These are phyloP conservation scores for Chaetomium olivaceum DNA, from an alignment of 2,329 filamentous ascomycete species.

Conservation along the genomic window DNA sequence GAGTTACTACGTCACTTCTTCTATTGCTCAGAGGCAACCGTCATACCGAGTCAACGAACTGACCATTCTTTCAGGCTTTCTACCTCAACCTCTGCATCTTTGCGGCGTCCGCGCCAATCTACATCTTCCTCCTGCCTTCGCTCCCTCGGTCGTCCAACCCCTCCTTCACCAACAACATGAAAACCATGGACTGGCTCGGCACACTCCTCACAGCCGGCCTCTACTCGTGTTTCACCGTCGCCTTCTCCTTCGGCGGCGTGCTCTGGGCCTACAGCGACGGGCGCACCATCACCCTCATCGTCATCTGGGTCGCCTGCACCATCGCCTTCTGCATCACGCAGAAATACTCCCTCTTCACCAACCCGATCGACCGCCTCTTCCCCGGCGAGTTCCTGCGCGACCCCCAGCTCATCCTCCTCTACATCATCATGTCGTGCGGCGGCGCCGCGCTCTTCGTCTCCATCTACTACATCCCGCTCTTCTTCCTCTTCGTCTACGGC, in stretches of 20 bases:
- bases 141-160: not conserved
- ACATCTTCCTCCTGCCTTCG: not conserved
- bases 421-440: not conserved
- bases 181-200: constrained; percentile 1
- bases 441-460: not conserved
- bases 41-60: not conserved
- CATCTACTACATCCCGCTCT: constrained; percentile 8
- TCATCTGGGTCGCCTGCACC: not conserved
- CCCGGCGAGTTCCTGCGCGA: not conserved
- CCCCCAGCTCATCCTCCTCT: not conserved
- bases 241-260: constrained; percentile 5
- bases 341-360: not conserved
- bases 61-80: not conserved
- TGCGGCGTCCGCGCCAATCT: not conserved
- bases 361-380: not conserved
- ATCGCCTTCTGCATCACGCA: not conserved
- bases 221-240: not conserved
- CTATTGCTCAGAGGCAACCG: not conserved
- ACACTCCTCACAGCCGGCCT: not conserved
- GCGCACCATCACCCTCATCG: not conserved
- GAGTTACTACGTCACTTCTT: not conserved
- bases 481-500: not conserved
- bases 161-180: not conserved
- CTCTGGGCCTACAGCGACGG: not conserved
- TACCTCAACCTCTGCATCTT: constrained; percentile 2